Evolutionary conservation across 176 grass and related monocot genomes (phyloP).

Genomic region (Paspalum notatum): DNA sequence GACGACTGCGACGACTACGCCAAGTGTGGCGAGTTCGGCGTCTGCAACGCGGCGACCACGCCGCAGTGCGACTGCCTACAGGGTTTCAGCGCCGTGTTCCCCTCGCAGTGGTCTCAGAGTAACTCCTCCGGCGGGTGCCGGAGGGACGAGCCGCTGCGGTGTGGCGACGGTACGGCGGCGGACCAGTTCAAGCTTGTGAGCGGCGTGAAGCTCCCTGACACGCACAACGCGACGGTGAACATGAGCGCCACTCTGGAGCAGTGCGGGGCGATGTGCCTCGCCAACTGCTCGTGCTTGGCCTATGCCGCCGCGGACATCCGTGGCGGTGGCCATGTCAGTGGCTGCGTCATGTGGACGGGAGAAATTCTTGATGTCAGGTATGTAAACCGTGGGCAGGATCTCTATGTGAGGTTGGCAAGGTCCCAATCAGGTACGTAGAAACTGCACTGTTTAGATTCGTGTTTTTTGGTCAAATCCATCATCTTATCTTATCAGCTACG

Average conservation of each 20-base stretch:
- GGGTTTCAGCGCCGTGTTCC: slow-evolving; percentile 41
- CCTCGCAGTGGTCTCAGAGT: slow-evolving; percentile 23
- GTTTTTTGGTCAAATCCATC: background rate
- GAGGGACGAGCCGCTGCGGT: slow-evolving; percentile 31
- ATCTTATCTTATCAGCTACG: slow-evolving; percentile 1
- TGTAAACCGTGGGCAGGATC: slow-evolving; percentile 20
- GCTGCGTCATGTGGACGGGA: slow-evolving; percentile 17
- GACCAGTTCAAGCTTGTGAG: slow-evolving; percentile 9
- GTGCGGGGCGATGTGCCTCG: slow-evolving; percentile 39
- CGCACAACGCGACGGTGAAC: slow-evolving; percentile 20
- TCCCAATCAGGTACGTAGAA: slow-evolving; percentile 7
- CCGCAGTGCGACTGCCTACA: slow-evolving; percentile 34
- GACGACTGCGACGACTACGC: slow-evolving; percentile 28
- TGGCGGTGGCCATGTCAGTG: background rate
- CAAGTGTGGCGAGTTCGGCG: slow-evolving; percentile 38
- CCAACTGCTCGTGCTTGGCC: slow-evolving; percentile 54
- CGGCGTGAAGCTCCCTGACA: slow-evolving; percentile 50
- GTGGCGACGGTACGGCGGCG: background rate
- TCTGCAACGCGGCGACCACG: slow-evolving; percentile 30
- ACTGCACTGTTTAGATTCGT: too few relatives aligned
- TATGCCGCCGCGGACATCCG: slow-evolving; percentile 24
- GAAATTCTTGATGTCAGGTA: slow-evolving; percentile 6
- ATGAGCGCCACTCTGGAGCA: slow-evolving; percentile 6
- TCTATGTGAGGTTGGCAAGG: slow-evolving; percentile 2
- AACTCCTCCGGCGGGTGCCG: slow-evolving; percentile 41